Conservation (phyloP, 2,329 filamentous ascomycete species). For the Trichoderma asperellum region DNA sequence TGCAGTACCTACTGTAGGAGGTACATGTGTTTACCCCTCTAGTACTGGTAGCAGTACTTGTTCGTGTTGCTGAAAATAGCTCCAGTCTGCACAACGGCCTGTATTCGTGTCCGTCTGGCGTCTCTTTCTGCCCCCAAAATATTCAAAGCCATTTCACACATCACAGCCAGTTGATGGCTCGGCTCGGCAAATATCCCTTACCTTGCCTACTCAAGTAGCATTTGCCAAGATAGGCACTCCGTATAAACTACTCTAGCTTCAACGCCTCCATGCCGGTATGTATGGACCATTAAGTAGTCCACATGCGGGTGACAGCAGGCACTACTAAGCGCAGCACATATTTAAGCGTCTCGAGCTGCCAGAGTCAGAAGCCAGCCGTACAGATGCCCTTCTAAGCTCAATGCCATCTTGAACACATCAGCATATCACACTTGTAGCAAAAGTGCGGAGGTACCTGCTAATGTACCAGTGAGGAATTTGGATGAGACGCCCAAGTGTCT, state of each 20-base stretch:
- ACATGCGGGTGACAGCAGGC: slow-evolving; percentile 1
- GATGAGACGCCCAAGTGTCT: neutral
- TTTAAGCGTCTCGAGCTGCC: neutral
- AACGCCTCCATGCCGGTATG: neutral
- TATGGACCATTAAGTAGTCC: slow-evolving; percentile 4
- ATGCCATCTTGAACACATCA: neutral
- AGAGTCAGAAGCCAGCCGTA: neutral
- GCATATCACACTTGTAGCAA: neutral
- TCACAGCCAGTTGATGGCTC: neutral
- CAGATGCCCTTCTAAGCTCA: neutral
- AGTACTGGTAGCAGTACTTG: neutral
- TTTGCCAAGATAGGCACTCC: neutral
- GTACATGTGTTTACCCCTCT: no score
- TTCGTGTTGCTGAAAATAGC: neutral
- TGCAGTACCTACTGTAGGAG: no score
- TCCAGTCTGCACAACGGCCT: neutral
- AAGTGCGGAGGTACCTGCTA: neutral
- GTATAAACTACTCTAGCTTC: neutral
- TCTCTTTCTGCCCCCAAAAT: neutral
- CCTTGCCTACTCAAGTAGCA: neutral
- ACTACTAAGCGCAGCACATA: neutral
- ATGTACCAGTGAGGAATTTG: neutral
- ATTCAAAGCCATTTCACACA: neutral
- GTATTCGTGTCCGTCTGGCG: neutral
- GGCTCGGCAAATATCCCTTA: neutral